These are phyloP conservation scores for Parsonsia alboflavescens DNA, from an alignment of 257 asterid genomes.

Conservation along the genomic window DNA sequence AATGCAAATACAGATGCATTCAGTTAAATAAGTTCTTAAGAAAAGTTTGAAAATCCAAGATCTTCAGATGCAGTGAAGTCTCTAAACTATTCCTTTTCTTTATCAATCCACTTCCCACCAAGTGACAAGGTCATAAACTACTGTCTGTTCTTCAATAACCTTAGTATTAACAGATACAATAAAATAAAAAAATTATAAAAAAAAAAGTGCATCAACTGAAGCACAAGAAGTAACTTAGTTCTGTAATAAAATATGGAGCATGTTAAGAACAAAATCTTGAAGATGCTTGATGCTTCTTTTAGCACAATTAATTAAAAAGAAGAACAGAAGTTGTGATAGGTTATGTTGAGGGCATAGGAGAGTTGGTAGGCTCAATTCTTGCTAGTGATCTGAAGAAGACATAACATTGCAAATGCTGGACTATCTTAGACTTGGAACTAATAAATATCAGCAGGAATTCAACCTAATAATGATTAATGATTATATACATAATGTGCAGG, in stretches of 20 bases:
- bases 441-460: not conserved
- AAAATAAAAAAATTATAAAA: too few relatives aligned
- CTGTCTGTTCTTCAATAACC: slow-evolving; percentile 4
- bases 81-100: not conserved
- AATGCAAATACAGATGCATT: not conserved
- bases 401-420: not conserved
- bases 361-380: too few relatives aligned
- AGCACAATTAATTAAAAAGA: not conserved
- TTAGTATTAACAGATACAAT: not conserved
- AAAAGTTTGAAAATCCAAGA: not conserved
- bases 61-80: not conserved
- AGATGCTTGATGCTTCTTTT: not conserved
- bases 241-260: not conserved
- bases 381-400: too few relatives aligned
- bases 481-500: not conserved
- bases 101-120: not conserved
- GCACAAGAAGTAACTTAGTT: not conserved
- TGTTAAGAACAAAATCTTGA: not conserved
- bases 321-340: not conserved
- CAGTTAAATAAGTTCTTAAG: not conserved
- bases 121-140: not conserved
- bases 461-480: not conserved
- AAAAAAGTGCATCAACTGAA: not conserved
- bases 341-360: too few relatives aligned
- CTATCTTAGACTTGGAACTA: not conserved